Base-by-base conservation (phyloP, 2,329 filamentous ascomycete genomes). In the Ophiostoma sp. region DNA sequence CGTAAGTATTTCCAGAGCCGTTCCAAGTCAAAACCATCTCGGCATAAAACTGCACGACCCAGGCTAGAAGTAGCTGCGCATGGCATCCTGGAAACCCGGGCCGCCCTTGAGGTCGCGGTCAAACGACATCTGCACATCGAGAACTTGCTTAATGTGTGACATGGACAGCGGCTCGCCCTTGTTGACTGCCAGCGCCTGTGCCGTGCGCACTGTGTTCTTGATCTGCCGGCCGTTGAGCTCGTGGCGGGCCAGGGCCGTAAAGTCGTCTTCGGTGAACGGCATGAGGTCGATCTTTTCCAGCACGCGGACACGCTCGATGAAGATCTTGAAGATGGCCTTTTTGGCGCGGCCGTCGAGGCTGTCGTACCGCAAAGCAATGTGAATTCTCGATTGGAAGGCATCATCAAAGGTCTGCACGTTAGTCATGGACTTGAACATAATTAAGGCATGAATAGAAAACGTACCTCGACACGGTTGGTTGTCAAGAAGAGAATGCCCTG, bases 401-500 rank as follows among this genome's bases (percentile, higher is more conserved):
- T 95, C 92, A 75, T 97, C 93, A 76, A 97, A 96, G 0, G 91
- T 73, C 73, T 74, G 23, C 0, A 23, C 36, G 15, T 57, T 27
- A 62, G 62, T 68, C 41, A 23, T 5, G 44, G 17, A 31, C 23
- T 11, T 57, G 23, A 13, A 27, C 27, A 57, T 4, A 4, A 60
- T 33, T 33, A 17, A 33, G 1, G 66, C 4, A 27, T 15, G 8
- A 8, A 44, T 27, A 3, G 27, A 15, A 27, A 17, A 78, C 79
- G 68, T 76, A 84, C 83, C 81, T 90, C 87, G 0, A 96, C 92
- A 1, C 93, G 87, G 77, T 96, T 96, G 2, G 93, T 96, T 0
- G 93, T 97, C 35, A 97, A 80, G 81, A 97, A 96, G 4, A 96
- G 79, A 69, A 96, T 96, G 3, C 93, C 93, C 76, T 96, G 91